Evolutionary conservation across 2,329 filamentous ascomycete species (phyloP).

Genomic region (Trichophyton verrucosum): DNA sequence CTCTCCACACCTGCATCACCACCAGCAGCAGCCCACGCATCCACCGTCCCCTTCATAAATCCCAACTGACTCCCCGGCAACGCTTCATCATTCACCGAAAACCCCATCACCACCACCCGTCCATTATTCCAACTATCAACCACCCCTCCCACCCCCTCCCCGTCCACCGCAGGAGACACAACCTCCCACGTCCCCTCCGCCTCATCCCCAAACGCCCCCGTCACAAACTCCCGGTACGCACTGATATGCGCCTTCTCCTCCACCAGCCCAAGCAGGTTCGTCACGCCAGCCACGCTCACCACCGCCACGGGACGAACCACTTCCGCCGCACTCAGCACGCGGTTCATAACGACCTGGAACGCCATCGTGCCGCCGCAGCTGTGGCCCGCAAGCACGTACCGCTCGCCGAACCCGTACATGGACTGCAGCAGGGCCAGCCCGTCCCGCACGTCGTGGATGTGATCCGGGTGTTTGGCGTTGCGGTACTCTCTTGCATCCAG

Average conservation of each 20-base stretch:
- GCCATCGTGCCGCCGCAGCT: conserved; percentile 37
- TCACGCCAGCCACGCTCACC: conserved; percentile 34
- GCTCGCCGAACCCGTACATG: conserved; percentile 27
- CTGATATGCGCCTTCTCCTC: conserved; percentile 22
- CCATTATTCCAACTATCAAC: conserved; percentile 26
- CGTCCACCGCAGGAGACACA: conserved; percentile 28
- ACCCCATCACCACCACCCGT: conserved; percentile 28
- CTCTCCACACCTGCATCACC: conserved; percentile 30
- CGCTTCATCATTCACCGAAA: conserved; percentile 31
- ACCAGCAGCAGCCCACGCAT: conserved; percentile 35
- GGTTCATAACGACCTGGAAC: conserved; percentile 32
- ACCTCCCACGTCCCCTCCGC: conserved; percentile 22
- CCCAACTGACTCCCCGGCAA: conserved; percentile 29
- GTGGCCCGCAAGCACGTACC: conserved; percentile 36
- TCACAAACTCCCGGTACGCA: conserved; percentile 30
- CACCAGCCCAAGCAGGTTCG: conserved; percentile 29
- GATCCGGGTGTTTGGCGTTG: conserved; percentile 33
- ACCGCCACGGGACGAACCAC: conserved; percentile 25
- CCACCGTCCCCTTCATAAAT: conserved; percentile 39
- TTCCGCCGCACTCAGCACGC: conserved; percentile 10
- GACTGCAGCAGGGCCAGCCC: conserved; percentile 32
- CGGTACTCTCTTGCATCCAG: conserved; percentile 21
- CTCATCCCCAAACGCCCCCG: conserved; percentile 33
- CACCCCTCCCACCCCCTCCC: conserved; percentile 16
- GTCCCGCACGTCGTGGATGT: conserved; percentile 31